Conservation (phyloP, 441 rosid species). For the Arabidopsis lyrata region DNA sequence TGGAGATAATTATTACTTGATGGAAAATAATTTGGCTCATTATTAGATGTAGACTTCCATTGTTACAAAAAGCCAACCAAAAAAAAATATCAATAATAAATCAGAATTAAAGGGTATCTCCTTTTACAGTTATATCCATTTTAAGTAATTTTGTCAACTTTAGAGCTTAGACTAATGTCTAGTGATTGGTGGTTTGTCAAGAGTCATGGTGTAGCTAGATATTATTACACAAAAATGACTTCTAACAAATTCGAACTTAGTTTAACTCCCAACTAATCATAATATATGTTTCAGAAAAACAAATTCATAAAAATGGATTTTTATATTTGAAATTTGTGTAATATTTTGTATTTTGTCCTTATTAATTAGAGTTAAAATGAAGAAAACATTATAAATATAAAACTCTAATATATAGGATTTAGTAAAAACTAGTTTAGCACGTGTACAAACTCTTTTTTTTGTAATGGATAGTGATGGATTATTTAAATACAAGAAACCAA, state of each 20-base stretch:
- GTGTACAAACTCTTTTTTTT: no score
- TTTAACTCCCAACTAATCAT: background rate
- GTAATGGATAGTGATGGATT: no score
- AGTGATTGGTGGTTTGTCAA: conserved; percentile 19
- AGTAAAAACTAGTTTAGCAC: no score
- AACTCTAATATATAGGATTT: background rate
- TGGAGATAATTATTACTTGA: conserved; percentile 11
- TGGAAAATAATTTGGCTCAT: background rate
- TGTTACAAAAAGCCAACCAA: background rate
- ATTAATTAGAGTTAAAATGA: background rate
- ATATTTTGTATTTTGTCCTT: background rate
- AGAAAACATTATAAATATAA: background rate
- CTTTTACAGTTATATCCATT: background rate
- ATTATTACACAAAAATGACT: background rate
- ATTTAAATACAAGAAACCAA: no score
- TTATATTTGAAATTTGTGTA: background rate
- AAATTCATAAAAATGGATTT: no score
- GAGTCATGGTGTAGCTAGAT: background rate
- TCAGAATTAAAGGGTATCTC: background rate
- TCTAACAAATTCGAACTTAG: background rate
- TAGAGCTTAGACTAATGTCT: background rate
- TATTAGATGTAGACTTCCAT: conserved; percentile 9
- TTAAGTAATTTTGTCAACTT: background rate
- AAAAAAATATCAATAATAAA: background rate
- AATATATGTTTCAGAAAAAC: background rate